A percentile compares a stretch with the other conserved stretches of the same genome.
These are phyloP conservation scores for Cyberlindnera samutprakarnensis DNA, from an alignment of 805 yeast species.

Conservation along the genomic window DNA sequence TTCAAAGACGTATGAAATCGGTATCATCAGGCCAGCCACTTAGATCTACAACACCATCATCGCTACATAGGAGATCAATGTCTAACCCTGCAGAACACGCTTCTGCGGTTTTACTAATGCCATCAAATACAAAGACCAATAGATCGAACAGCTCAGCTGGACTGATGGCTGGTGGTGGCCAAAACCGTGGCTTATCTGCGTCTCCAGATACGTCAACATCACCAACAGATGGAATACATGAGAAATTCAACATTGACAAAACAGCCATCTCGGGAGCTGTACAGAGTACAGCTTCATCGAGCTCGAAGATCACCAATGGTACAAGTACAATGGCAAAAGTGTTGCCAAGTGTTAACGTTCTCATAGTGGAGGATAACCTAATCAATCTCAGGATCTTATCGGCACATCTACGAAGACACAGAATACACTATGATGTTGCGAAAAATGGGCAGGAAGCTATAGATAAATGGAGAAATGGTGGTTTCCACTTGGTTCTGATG, in stretches of 20 bases:
- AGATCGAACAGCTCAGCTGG: not conserved
- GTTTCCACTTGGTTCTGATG: conserved; percentile 91
- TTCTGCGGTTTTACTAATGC: conserved; percentile 20
- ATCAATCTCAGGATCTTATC: conserved; percentile 90
- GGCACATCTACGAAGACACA: conserved; percentile 77
- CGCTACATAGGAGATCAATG: conserved; percentile 15
- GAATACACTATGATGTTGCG: conserved; percentile 79
- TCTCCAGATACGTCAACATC: conserved; percentile 6
- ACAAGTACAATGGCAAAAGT: conserved; percentile 43
- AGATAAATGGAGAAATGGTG: conserved; percentile 91
- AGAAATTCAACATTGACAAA: not conserved
- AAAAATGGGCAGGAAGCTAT: conserved; percentile 93
- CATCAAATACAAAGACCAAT: conserved; percentile 7
- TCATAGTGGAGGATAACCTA: conserved; percentile 94
- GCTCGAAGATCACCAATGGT: conserved; percentile 7
- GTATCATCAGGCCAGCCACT: conserved; percentile 6
- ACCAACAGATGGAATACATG: conserved; percentile 1
- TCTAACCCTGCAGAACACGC: conserved; percentile 21
- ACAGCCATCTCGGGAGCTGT: not conserved
- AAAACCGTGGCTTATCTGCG: too few species aligned
- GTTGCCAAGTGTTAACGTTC: conserved; percentile 80
- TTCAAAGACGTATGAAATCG: conserved; percentile 15
- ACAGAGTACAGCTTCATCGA: conserved; percentile 2
- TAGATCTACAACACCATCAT: conserved; percentile 9
- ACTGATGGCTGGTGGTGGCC: too few species aligned